phyloP scores from a whole-genome alignment of 352 stramenopile species.

The Thraustochytrium sp. region DNA sequence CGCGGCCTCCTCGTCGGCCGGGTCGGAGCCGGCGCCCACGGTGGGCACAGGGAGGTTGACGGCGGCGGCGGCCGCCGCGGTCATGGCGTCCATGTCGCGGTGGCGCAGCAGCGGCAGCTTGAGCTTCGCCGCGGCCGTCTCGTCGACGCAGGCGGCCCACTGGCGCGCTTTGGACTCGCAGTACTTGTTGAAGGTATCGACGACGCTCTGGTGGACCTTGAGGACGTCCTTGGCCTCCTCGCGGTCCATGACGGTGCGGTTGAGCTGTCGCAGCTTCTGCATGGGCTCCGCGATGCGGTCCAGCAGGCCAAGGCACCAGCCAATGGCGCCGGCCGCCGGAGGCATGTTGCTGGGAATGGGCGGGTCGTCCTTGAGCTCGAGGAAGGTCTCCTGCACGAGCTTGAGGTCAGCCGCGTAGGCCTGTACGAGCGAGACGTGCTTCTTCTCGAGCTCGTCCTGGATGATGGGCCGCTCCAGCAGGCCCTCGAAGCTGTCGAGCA shows the following conservation, averaged over 20 bases:
- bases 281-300: slow-evolving; percentile 93
- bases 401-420: slow-evolving; percentile 92
- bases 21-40: not conserved
- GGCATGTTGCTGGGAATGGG: slow-evolving; percentile 90
- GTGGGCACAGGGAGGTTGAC: not conserved
- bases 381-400: slow-evolving; percentile 91
- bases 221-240: slow-evolving; percentile 97
- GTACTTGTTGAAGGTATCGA: slow-evolving; percentile 91
- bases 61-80: slow-evolving; percentile 50
- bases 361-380: slow-evolving; percentile 81
- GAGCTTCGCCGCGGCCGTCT: slow-evolving; percentile 87
- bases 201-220: slow-evolving; percentile 91
- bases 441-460: slow-evolving; percentile 93
- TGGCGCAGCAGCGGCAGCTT: slow-evolving; percentile 79
- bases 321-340: slow-evolving; percentile 85
- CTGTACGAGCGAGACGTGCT: slow-evolving; percentile 91
- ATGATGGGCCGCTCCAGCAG: slow-evolving; percentile 89
- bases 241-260: slow-evolving; percentile 91
- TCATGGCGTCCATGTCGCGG: slow-evolving; percentile 62
- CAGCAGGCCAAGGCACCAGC: slow-evolving; percentile 89
- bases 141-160: slow-evolving; percentile 89
- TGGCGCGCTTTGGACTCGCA: slow-evolving; percentile 93
- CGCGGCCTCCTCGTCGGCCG: not conserved
- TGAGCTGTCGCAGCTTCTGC: slow-evolving; percentile 89
- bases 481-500: slow-evolving; percentile 93